A percentile compares a stretch with the other conserved stretches of the same genome.
phyloP scores from a whole-genome alignment of 2,329 filamentous ascomycete species.

The Aspergillus sp. region DNA sequence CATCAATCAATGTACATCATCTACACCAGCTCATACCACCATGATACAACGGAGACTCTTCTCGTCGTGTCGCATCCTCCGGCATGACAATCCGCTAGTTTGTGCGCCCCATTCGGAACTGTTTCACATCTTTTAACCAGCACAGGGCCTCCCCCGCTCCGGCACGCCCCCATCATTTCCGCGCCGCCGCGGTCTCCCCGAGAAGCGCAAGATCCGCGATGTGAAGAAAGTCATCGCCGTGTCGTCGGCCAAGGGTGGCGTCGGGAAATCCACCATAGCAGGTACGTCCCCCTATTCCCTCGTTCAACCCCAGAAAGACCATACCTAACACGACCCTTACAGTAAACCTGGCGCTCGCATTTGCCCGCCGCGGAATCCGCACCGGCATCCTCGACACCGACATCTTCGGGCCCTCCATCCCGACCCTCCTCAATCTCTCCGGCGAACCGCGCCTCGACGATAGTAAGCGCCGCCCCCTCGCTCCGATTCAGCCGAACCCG shows the following conservation, averaged over 20 bases:
- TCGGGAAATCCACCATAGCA: constrained; percentile 92
- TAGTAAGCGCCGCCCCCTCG: no score
- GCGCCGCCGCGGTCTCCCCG: constrained; percentile 75
- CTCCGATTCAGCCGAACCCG: no score
- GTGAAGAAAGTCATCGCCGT: constrained; percentile 95
- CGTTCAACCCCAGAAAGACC: no score
- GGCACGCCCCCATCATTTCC: constrained; percentile 66
- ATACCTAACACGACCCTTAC: no score
- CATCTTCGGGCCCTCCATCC: constrained; percentile 94
- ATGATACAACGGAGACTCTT: constrained; percentile 47
- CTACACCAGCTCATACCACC: not conserved
- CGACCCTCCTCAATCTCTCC: constrained; percentile 78
- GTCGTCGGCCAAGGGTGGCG: constrained; percentile 95
- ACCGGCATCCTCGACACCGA: constrained; percentile 91
- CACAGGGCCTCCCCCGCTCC: constrained; percentile 77
- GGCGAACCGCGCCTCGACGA: constrained; percentile 73
- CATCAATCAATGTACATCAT: not conserved
- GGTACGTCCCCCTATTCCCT: constrained; percentile 54
- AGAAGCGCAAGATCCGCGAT: constrained; percentile 74
- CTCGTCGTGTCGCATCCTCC: constrained; percentile 53
- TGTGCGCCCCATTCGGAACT: constrained; percentile 6
- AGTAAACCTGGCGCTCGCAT: constrained; percentile 80
- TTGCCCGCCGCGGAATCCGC: constrained; percentile 76
- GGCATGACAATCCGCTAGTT: constrained; percentile 88
- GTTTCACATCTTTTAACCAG: not conserved